Percentiles rank a stretch among this genome's conserved stretches.
Evolutionary conservation across 1,284 basidiomycete species (phyloP).

Genomic region (Malassezia sympodialis): DNA sequence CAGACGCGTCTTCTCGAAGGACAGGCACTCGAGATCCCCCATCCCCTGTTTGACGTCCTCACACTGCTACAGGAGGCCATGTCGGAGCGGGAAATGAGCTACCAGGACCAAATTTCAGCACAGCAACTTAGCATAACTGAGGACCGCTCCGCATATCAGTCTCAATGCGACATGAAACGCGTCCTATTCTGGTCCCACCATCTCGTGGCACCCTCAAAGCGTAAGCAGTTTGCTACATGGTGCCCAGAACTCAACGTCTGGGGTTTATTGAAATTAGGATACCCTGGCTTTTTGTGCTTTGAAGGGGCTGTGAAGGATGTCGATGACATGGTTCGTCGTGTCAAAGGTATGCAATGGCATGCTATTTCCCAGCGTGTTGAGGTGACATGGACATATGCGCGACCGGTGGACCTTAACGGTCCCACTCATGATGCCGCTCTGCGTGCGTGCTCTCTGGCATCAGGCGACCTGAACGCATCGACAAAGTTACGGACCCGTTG

Average conservation of each 20-base stretch:
- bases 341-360: constrained; percentile 22
- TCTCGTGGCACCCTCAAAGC: constrained; percentile 21
- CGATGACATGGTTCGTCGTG: constrained; percentile 18
- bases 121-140: not conserved
- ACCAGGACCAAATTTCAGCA: not conserved
- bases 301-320: constrained; percentile 21
- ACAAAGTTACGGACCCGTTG: not conserved
- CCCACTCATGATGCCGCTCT: constrained; percentile 1
- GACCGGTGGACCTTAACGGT: not conserved
- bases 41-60: constrained; percentile 10
- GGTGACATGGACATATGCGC: not conserved
- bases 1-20: not conserved
- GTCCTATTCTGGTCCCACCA: constrained; percentile 20
- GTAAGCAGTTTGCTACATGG: constrained; percentile 19
- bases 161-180: constrained; percentile 3
- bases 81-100: not conserved
- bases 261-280: constrained; percentile 20
- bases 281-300: constrained; percentile 23
- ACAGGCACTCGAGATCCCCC: not conserved
- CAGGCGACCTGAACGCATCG: not conserved
- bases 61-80: not conserved
- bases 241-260: constrained; percentile 19
- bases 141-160: not conserved
- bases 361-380: constrained; percentile 14
- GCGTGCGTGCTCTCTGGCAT: not conserved